Percentiles rank a stretch among this genome's conserved stretches.
These are phyloP conservation scores for Aspergillus ibericus DNA, from an alignment of 2,329 filamentous ascomycete species.

Conservation along the genomic window DNA sequence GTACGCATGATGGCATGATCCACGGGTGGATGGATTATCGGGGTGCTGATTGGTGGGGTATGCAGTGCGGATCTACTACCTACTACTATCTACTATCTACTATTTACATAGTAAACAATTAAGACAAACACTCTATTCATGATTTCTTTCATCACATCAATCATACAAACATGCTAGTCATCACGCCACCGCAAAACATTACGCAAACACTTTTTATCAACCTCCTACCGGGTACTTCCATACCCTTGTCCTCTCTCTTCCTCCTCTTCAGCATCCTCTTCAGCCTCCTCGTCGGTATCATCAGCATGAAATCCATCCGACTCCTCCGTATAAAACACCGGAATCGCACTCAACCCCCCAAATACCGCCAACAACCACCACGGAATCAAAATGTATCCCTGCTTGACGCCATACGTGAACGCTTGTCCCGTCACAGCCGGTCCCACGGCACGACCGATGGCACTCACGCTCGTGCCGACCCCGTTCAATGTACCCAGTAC, in stretches of 20 bases:
- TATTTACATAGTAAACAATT: too few relatives aligned
- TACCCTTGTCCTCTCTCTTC: slow-evolving; percentile 2
- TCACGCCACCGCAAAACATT: too few relatives aligned
- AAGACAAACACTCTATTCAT: too few relatives aligned
- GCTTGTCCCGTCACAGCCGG: slow-evolving; percentile 71
- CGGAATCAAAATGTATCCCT: slow-evolving; percentile 73
- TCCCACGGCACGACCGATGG: slow-evolving; percentile 75
- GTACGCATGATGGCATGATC: too few relatives aligned
- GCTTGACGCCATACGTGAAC: slow-evolving; percentile 74
- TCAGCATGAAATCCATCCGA: slow-evolving; percentile 64
- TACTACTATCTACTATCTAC: too few relatives aligned
- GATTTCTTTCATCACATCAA: too few relatives aligned
- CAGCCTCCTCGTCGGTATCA: slow-evolving; percentile 16
- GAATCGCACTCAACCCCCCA: slow-evolving; percentile 65
- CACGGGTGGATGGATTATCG: too few relatives aligned
- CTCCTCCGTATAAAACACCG: slow-evolving; percentile 72
- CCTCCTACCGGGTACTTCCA: background rate
- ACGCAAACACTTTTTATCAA: too few relatives aligned
- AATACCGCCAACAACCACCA: slow-evolving; percentile 76
- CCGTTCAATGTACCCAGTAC: slow-evolving; percentile 89
- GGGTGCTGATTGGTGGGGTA: too few relatives aligned
- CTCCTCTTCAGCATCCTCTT: slow-evolving; percentile 31
- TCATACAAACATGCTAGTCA: too few relatives aligned
- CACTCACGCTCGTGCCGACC: slow-evolving; percentile 79
- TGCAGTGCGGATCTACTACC: too few relatives aligned